Base-by-base conservation (phyloP, 1,139 yeast genomes). In the Debaryomyces sp. region DNA sequence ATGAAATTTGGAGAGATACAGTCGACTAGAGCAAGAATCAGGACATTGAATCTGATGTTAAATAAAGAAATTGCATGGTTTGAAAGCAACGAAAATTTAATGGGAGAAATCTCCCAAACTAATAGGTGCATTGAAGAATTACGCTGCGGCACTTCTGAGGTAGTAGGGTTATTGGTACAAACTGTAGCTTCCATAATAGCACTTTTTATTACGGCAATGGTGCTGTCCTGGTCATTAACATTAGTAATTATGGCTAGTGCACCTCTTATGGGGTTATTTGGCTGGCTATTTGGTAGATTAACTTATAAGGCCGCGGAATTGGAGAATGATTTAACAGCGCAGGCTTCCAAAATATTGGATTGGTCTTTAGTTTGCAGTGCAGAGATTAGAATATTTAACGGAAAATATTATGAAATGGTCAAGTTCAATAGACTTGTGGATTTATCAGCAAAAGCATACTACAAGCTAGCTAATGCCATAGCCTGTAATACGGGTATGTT, bases 181-280 rank as follows among this genome's bases (percentile, higher is more conserved):
- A 76, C 83, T 5, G 24, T 75, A 3, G 75, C 81, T 0, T 75
- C 88, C 0, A 70, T 83, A 0, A 47, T 83, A 5, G 80, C 89
- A 0, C 71, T 89, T 6, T 65, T 88, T 2, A 76, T 80, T 0
- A 82, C 89, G 2, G 85, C 97, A 0, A 78, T 94, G 64, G 77
- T 78, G 51, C 85, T 83, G 52, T 87, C 96, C 0, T 92, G 98
- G 97, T 77, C 87, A 3, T 75, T 94, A 10, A 89, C 98, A 0
- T 64, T 94, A 29, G 81, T 94, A 0, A 80, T 88, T 17, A 62
- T 92, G 52, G 85, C 89, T 1, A 77, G 87, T 7, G 61, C 89
- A 2, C 99, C 99, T 0, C 35, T 90, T 0, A 80, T 94, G 54
- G 74, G 75, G 0, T 13, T 75, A 0, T 54, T 79, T 15, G 82